Evolutionary conservation across 495 filamentous ascomycete genomes (phyloP).

Genomic region (Hypomontagnella monticulosa): DNA sequence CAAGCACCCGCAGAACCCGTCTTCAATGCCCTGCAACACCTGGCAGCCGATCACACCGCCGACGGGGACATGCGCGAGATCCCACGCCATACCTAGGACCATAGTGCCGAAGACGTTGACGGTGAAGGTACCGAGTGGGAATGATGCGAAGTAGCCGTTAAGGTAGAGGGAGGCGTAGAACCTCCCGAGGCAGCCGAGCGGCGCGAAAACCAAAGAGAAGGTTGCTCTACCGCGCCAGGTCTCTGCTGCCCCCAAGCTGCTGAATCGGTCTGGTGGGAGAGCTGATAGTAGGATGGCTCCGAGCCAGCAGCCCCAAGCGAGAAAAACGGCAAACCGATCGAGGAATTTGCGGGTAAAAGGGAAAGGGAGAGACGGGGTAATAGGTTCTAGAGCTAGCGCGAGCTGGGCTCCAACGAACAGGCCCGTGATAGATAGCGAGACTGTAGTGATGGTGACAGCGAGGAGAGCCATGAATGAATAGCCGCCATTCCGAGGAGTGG

Average conservation of each 20-base stretch:
- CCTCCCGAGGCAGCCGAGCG: constrained; percentile 77
- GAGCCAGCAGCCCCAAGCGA: constrained; percentile 80
- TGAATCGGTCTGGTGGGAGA: constrained; percentile 73
- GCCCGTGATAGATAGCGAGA: constrained; percentile 73
- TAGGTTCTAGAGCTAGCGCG: constrained; percentile 67
- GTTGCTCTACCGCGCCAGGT: constrained; percentile 78
- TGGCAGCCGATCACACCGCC: constrained; percentile 73
- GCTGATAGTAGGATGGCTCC: constrained; percentile 79
- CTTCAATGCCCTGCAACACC: constrained; percentile 82
- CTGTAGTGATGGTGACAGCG: constrained; percentile 72
- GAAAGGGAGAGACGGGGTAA: constrained; percentile 68
- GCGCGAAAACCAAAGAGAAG: constrained; percentile 87
- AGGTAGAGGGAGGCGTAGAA: constrained; percentile 75
- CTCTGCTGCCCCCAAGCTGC: constrained; percentile 51
- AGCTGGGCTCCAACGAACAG: constrained; percentile 81
- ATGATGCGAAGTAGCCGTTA: constrained; percentile 71
- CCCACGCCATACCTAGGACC: constrained; percentile 71
- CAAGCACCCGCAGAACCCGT: constrained; percentile 90
- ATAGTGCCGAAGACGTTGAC: constrained; percentile 83
- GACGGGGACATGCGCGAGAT: constrained; percentile 70
- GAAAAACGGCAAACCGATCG: constrained; percentile 68
- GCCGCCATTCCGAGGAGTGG: constrained; percentile 70
- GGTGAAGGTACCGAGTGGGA: constrained; percentile 89
- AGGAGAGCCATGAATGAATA: constrained; percentile 84
- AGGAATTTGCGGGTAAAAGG: constrained; percentile 65